phyloP scores from a whole-genome alignment of 2,329 filamentous ascomycete genomes.

The Fusarium duplospermum region DNA sequence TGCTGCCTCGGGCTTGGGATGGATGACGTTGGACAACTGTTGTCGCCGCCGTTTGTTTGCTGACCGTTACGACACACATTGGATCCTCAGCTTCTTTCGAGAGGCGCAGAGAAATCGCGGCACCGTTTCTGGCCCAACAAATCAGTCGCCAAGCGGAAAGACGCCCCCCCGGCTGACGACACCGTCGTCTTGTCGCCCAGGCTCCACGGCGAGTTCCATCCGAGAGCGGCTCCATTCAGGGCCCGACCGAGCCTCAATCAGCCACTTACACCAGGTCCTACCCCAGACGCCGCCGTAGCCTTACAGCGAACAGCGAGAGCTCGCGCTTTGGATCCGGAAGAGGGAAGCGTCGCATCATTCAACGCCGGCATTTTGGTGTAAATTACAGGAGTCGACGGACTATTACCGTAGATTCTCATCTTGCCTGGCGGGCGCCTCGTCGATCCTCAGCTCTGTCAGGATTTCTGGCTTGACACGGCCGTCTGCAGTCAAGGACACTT shows the following conservation, averaged over 20 bases:
- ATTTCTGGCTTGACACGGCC: conserved; percentile 3
- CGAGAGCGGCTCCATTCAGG: background rate
- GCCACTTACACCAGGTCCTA: conserved; percentile 17
- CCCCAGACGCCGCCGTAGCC: conserved; percentile 23
- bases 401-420: conserved; percentile 6
- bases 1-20: conserved; percentile 10
- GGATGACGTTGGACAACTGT: conserved; percentile 15
- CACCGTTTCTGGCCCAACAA: conserved; percentile 6
- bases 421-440: background rate
- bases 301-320: background rate
- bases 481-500: conserved; percentile 4
- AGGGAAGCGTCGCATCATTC: background rate
- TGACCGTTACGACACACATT: background rate
- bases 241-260: conserved; percentile 28
- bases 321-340: background rate
- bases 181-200: background rate
- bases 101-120: background rate
- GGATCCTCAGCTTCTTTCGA: background rate
- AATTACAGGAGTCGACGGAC: conserved; percentile 17
- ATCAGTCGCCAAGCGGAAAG: background rate
- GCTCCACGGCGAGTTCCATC: conserved; percentile 1
- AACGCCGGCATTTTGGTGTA: background rate
- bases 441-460: conserved; percentile 19
- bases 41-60: background rate
- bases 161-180: conserved; percentile 5